A percentile compares a stretch with the other conserved stretches of the same genome.
Evolutionary conservation across 2,329 filamentous ascomycete genomes (phyloP).

Genomic region (Aureobasidium sp.): DNA sequence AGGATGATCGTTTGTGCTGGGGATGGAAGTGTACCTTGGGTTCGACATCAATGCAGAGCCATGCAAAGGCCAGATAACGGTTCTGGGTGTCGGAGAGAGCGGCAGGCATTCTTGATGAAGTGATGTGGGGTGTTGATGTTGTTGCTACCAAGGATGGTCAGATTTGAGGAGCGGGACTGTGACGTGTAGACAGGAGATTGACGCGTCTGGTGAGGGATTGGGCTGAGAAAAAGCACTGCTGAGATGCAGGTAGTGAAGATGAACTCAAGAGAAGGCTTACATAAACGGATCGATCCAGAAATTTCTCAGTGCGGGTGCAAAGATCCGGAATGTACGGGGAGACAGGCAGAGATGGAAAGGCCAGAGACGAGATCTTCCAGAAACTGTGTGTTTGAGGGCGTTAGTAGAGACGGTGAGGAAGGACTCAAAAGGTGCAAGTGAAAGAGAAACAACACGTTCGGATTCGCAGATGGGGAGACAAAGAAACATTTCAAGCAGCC

Average conservation of each 20-base stretch:
- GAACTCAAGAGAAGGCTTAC: not conserved
- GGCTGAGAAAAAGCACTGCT: not conserved
- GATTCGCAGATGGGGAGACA: not conserved
- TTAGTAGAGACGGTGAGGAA: not conserved
- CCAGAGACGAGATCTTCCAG: not conserved
- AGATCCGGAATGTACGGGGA: not conserved
- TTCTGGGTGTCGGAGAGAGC: not conserved
- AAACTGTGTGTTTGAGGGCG: not conserved
- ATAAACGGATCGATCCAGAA: not conserved
- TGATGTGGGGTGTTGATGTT: not conserved
- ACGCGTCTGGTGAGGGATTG: not conserved
- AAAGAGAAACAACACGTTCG: not conserved
- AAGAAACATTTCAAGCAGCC: not conserved
- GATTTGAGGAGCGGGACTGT: not conserved
- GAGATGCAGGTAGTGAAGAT: not conserved
- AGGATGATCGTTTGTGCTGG: not conserved
- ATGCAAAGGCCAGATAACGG: conserved; percentile 23
- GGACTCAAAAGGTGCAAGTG: not conserved
- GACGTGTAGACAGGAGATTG: not conserved
- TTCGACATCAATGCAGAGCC: conserved; percentile 26
- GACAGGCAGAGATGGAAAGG: not conserved
- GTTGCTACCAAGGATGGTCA: not conserved
- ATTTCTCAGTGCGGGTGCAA: not conserved
- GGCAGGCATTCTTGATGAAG: not conserved
- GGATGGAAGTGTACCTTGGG: conserved; percentile 20